Base-by-base conservation (phyloP, 331 rosid species). In the Cucumis variabilis region DNA sequence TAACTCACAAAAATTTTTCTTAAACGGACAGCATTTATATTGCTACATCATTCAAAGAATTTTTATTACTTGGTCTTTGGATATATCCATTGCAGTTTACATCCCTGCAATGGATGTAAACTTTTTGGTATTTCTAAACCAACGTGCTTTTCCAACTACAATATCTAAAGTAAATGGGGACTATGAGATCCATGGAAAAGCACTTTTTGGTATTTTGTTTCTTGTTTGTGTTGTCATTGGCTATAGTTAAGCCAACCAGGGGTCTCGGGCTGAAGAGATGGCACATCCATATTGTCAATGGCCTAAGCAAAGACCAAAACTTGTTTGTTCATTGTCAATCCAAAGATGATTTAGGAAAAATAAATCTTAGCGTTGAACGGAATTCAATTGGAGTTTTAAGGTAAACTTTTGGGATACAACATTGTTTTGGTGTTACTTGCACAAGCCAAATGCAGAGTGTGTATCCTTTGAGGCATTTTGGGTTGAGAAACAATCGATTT, bases 281-380 rank as follows among this genome's bases (percentile, higher is more conserved):
- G 93, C 79, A 83, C 4, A 44, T 90, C 8, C 90, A 86, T 66
- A 21, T 92, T 27, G 88, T 89, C 2, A 90, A 94, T 79, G 69
- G 85, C 4, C n/a, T 93, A 65, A 9, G 78, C 53, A 60, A 73
- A 44, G 25, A 37, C 8, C 68, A 20, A 89, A 37, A 66, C 0
- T 37, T 88, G 78, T 62, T 27, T 14, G 30, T 25, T 23, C 28
- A 92, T 23, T 94, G 95, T 90, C 78, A 91, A 41, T 90, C 92
- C 7, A 81, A 72, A 24, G 62, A 90, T 0, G 51, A 88, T 30
- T 1, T 90, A 1, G 90, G 92, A 1, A 24, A 53, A 80, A 67
- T 6, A 2, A 7, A 50, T 0, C 15, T 80, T 33, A 80, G 11
- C 3, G 3, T 5, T 16, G 85, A 8, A 9, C 2, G 15, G 71